phyloP scores from a whole-genome alignment of 2,329 filamentous ascomycete species.

The Arachnopeziza araneosa region DNA sequence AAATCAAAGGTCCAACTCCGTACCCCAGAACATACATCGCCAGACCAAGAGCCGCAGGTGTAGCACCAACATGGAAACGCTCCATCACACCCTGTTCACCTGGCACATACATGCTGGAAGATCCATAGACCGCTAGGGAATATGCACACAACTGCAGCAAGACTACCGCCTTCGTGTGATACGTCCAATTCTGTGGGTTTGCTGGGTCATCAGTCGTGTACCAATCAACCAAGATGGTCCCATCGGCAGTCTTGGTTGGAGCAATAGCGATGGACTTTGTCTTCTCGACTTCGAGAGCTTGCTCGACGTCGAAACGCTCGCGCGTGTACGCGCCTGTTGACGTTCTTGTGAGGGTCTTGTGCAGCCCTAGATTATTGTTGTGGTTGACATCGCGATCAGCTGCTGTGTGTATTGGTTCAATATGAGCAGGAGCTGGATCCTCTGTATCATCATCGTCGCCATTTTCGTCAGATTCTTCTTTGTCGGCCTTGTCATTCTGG shows the following conservation, averaged over 20 bases:
- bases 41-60: constrained; percentile 50
- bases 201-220: constrained; percentile 47
- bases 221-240: constrained; percentile 44
- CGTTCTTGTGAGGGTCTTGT: constrained; percentile 6
- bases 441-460: constrained; percentile 2
- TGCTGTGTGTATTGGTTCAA: constrained; percentile 4
- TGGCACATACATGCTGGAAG: constrained; percentile 42
- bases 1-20: constrained; percentile 57
- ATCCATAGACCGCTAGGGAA: constrained; percentile 51
- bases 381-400: constrained; percentile 3
- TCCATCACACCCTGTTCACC: constrained; percentile 43
- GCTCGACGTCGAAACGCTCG: constrained; percentile 2
- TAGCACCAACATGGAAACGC: constrained; percentile 46
- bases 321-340: constrained; percentile 9
- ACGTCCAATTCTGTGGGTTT: constrained; percentile 48
- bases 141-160: constrained; percentile 44
- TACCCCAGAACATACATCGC: constrained; percentile 55
- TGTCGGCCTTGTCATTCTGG: background rate
- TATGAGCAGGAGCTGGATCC: constrained; percentile 6
- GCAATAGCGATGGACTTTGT: constrained; percentile 10
- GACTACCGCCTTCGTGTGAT: constrained; percentile 30
- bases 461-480: background rate
- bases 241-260: constrained; percentile 12
- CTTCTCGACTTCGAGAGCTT: constrained; percentile 7
- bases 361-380: background rate